Evolutionary conservation across 2,329 filamentous ascomycete species (phyloP).

Genomic region (Cercospora zeina): DNA sequence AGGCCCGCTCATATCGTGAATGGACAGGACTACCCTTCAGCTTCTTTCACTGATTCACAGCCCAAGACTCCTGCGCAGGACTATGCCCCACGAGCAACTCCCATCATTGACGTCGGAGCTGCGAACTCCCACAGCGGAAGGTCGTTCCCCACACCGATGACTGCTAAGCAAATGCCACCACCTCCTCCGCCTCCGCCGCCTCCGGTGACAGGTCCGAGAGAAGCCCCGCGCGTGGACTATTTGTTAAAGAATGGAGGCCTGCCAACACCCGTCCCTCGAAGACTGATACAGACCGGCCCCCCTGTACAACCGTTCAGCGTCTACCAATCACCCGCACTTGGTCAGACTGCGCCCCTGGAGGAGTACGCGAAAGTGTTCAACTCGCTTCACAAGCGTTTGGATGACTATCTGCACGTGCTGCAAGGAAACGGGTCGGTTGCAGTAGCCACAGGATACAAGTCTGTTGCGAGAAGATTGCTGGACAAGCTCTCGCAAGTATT

Average conservation of each 20-base stretch:
- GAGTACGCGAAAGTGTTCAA: conserved; percentile 64
- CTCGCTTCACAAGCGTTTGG: conserved; percentile 77
- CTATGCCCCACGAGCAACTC: conserved; percentile 39
- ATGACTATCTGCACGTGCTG: conserved; percentile 82
- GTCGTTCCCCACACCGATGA: conserved; percentile 37
- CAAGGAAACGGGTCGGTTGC: conserved; percentile 83
- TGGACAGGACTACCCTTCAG: conserved; percentile 43
- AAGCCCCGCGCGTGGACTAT: conserved; percentile 85
- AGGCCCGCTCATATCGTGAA: conserved; percentile 30
- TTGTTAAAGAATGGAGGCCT: conserved; percentile 86
- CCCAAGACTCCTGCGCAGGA: conserved; percentile 49
- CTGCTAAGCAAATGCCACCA: conserved; percentile 40
- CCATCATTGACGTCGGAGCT: conserved; percentile 47
- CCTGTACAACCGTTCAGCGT: conserved; percentile 61
- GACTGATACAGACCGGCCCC: conserved; percentile 66
- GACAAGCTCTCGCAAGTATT: conserved; percentile 94
- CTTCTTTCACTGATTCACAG: conserved; percentile 48
- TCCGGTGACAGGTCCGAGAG: conserved; percentile 62
- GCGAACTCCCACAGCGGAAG: conserved; percentile 48
- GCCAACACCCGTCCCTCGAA: conserved; percentile 67
- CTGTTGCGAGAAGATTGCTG: conserved; percentile 83
- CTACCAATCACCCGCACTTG: conserved; percentile 54
- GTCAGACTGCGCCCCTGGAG: conserved; percentile 39
- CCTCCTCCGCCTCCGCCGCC: conserved; percentile 74
- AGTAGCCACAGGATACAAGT: conserved; percentile 91